A percentile compares a stretch with the other conserved stretches of the same genome.
phyloP scores from a whole-genome alignment of 768 basidiomycete species.

The Mycena rebaudengoi region DNA sequence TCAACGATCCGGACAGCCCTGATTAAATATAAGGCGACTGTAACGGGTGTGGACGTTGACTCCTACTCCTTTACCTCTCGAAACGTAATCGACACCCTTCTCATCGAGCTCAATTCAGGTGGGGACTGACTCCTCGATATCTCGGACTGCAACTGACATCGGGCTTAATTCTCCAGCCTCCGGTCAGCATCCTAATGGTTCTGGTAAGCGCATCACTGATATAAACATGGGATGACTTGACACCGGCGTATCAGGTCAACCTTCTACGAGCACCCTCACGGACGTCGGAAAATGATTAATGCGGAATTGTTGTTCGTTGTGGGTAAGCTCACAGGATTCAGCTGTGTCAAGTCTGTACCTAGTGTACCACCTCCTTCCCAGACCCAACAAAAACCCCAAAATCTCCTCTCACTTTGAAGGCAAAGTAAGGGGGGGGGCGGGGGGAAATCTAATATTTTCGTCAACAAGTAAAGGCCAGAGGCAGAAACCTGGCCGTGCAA shows the following conservation, averaged over 20 bases:
- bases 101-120: neutral
- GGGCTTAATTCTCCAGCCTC: neutral
- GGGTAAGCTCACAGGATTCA: neutral
- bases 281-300: neutral
- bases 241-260: neutral
- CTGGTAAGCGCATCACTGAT: neutral
- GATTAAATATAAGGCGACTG: neutral
- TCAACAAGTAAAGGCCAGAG: too few species aligned
- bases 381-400: too few species aligned
- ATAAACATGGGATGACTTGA: neutral
- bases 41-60: neutral
- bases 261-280: too few species aligned
- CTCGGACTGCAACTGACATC: too few species aligned
- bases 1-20: neutral
- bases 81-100: neutral
- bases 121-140: too few species aligned
- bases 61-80: neutral
- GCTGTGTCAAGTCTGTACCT: too few species aligned
- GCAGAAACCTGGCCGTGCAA: too few species aligned
- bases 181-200: neutral
- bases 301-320: neutral
- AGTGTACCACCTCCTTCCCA: too few species aligned
- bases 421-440: too few species aligned
- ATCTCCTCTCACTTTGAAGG: too few species aligned
- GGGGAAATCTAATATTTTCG: too few species aligned